These are phyloP conservation scores for Athelia psychrophila DNA, from an alignment of 1,284 basidiomycete species.

Conservation along the genomic window DNA sequence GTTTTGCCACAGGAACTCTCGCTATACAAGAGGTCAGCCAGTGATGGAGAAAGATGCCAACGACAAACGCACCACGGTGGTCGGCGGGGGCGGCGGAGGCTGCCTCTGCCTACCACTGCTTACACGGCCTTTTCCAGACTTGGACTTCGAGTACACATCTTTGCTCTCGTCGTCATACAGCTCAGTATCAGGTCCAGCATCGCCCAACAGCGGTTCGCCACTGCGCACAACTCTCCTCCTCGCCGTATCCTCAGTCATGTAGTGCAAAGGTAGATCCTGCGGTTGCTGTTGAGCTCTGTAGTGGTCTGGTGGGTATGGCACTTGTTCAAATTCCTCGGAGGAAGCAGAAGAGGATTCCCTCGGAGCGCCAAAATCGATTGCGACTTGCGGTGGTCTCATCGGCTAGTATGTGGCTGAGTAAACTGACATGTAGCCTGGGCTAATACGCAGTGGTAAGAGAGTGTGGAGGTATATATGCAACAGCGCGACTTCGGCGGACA, in stretches of 20 bases:
- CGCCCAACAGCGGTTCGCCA: constrained; percentile 28
- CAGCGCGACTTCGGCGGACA: no score
- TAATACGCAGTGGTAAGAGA: background rate
- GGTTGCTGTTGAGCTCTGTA: constrained; percentile 29
- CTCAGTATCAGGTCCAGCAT: constrained; percentile 34
- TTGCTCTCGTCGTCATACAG: constrained; percentile 67
- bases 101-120: constrained; percentile 61
- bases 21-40: constrained; percentile 35
- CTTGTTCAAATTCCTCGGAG: constrained; percentile 70
- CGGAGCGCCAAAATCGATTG: constrained; percentile 66
- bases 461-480: no score
- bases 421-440: background rate
- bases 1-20: constrained; percentile 81
- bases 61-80: constrained; percentile 58
- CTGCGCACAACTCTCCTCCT: constrained; percentile 49
- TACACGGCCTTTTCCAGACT: constrained; percentile 43
- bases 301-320: constrained; percentile 50
- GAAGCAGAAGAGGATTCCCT: constrained; percentile 42
- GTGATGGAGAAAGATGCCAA: constrained; percentile 7
- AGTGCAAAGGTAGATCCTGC: constrained; percentile 65
- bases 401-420: constrained; percentile 20
- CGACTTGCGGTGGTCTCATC: constrained; percentile 65
- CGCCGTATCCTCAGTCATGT: constrained; percentile 69
- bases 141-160: constrained; percentile 69
- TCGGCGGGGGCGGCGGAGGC: constrained; percentile 62